Conservation (phyloP, 768 basidiomycete genomes). For the Leccinum aurantiacum region DNA sequence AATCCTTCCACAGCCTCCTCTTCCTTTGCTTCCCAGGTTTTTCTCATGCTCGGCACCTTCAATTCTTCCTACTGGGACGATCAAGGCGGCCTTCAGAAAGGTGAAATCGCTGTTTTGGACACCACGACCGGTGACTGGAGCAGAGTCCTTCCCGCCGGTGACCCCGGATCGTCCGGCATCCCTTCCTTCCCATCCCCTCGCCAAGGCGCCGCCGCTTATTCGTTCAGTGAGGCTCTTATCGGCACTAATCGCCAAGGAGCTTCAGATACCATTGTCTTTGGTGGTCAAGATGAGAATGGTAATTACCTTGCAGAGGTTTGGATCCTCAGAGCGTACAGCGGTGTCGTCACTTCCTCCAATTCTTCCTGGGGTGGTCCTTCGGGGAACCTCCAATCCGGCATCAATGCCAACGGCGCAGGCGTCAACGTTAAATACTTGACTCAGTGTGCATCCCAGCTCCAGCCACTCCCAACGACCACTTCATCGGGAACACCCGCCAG, state of each 20-base stretch:
- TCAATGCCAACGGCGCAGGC: conserved; percentile 65
- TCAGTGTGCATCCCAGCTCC: conserved; percentile 52
- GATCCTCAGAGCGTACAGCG: conserved; percentile 73
- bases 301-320: conserved; percentile 73
- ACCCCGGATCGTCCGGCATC: conserved; percentile 50
- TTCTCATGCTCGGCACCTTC: conserved; percentile 68
- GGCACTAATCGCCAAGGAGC: conserved; percentile 48
- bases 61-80: conserved; percentile 69
- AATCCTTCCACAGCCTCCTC: conserved; percentile 49
- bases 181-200: conserved; percentile 63
- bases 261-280: conserved; percentile 77
- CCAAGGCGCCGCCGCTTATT: conserved; percentile 66
- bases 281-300: conserved; percentile 67
- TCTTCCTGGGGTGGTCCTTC: conserved; percentile 66
- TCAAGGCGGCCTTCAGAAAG: conserved; percentile 53
- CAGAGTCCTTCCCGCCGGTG: conserved; percentile 72
- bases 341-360: conserved; percentile 53
- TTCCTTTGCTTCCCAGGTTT: conserved; percentile 61
- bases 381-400: conserved; percentile 61
- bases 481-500: conserved; percentile 17
- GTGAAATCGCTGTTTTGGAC: conserved; percentile 75
- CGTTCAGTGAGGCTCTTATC: conserved; percentile 54
- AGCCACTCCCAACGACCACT: conserved; percentile 22
- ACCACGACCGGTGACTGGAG: conserved; percentile 64
- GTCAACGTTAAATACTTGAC: conserved; percentile 61